Base-by-base conservation (phyloP, 768 basidiomycete genomes). In the Kwoniella sp. region DNA sequence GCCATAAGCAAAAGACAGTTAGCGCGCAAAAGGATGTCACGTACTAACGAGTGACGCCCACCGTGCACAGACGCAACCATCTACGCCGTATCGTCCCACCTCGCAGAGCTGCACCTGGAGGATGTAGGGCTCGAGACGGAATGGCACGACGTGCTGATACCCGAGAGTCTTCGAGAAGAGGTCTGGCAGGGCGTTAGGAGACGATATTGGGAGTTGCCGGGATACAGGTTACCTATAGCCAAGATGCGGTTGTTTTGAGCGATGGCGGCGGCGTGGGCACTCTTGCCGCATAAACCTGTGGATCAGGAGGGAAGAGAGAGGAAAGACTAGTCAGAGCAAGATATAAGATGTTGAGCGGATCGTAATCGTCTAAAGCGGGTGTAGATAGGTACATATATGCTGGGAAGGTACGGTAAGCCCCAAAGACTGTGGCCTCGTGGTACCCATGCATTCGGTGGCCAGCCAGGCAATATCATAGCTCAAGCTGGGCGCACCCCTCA, bases 51-150 rank as follows among this genome's bases (percentile, higher is more conserved):
- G 9, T 20, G 23, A 13, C 30, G 31, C 31, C 51, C 5, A 28
- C 15, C 22, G 2, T 28, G 12, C 59, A 13, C 73, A 95, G 93
- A 94, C 82, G 84, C 88, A 0, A 82, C 89, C 8, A 93, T 94
- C 75, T 93, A 96, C 79, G 92, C 96, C 73, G 90, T 97, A 8
- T 95, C 92, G 76, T 91, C 90, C 0, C 86, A 85, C 66, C 84
- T 99, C 3, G 85, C 91, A 0, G 92, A 93, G 65, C 80, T 94
- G 38, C 92, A 98, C 76, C 84, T 99, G 30, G 82, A 86, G n/a
- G 87, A 91, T 53, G 82, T 91, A 0, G 93, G 95, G 0, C 76
- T 91, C n/a, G 83, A 87, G 50, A 87, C 92, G 26, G 72, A 84
- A 38, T 99, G 96, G 96, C 83, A 82, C 61, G 90, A 93, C 72